phyloP scores from a whole-genome alignment of 192 early-diverging fungal genomes.

The Backusella macrospora region DNA sequence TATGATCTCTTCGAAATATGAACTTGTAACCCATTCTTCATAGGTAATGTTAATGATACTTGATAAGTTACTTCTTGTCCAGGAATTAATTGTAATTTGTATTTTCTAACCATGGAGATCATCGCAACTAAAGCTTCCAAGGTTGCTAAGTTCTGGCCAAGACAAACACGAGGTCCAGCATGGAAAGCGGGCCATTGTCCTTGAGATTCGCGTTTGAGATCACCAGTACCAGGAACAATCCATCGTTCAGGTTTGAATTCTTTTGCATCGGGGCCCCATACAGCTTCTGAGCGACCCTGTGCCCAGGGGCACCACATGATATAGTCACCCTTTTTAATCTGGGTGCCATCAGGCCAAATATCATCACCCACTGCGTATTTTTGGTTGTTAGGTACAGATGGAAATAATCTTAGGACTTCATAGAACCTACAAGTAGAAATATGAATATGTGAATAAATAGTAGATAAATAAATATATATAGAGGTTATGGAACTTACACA shows the following conservation, averaged over 20 bases:
- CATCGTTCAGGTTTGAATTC: slow-evolving; percentile 55
- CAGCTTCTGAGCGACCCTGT: slow-evolving; percentile 41
- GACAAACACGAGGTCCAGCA: slow-evolving; percentile 53
- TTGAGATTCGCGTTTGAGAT: slow-evolving; percentile 32
- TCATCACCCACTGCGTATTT: slow-evolving; percentile 52
- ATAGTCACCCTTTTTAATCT: slow-evolving; percentile 48
- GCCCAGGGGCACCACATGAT: slow-evolving; percentile 45
- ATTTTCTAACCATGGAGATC: slow-evolving; percentile 37
- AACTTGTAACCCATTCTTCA: slow-evolving; percentile 41
- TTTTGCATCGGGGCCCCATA: slow-evolving; percentile 52
- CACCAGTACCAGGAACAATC: slow-evolving; percentile 42
- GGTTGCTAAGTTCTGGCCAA: slow-evolving; percentile 49
- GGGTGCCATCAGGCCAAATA: slow-evolving; percentile 54
- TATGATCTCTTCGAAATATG: slow-evolving; percentile 26
- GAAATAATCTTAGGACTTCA: slow-evolving; percentile 46
- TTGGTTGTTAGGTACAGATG: slow-evolving; percentile 52
- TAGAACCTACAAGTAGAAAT: slow-evolving; percentile 20
- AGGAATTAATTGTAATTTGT: slow-evolving; percentile 43
- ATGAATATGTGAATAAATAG: neutral
- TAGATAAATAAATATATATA: neutral
- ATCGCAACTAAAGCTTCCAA: slow-evolving; percentile 49
- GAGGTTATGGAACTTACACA: slow-evolving; percentile 26
- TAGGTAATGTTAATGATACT: slow-evolving; percentile 38
- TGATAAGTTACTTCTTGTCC: slow-evolving; percentile 36
- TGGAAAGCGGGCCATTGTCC: slow-evolving; percentile 57